Evolutionary conservation across 257 asterid species (phyloP).

Genomic region (Knoxia roxburghii): DNA sequence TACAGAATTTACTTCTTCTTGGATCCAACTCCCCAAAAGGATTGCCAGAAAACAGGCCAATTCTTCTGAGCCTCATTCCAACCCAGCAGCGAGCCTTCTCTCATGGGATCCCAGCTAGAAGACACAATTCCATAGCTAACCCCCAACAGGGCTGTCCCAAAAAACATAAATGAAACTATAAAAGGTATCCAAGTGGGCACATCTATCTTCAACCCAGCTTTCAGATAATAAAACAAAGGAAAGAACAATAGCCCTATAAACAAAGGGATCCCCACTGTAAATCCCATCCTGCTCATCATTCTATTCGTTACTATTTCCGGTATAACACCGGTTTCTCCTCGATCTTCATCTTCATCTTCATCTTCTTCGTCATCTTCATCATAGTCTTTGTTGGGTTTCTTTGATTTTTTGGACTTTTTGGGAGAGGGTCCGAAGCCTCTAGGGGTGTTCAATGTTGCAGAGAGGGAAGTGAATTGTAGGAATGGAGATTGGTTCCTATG

Average conservation of each 20-base stretch:
- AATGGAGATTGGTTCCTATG: constrained; percentile 20
- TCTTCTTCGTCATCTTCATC: constrained; percentile 39
- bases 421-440: constrained; percentile 79
- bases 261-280: constrained; percentile 82
- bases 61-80: constrained; percentile 93
- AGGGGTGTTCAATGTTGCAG: constrained; percentile 71
- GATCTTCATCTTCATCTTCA: constrained; percentile 32
- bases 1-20: constrained; percentile 32
- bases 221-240: constrained; percentile 90
- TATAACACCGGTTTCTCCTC: constrained; percentile 50
- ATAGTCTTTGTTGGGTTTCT: constrained; percentile 38
- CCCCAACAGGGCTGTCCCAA: constrained; percentile 80
- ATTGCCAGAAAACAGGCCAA: constrained; percentile 96
- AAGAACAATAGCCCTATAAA: constrained; percentile 70
- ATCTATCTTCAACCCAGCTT: constrained; percentile 76
- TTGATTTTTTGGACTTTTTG: constrained; percentile 41
- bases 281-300: constrained; percentile 78
- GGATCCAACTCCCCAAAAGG: constrained; percentile 59
- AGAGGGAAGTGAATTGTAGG: constrained; percentile 26
- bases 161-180: constrained; percentile 79
- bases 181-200: constrained; percentile 90
- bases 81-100: constrained; percentile 87
- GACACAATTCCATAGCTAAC: constrained; percentile 95
- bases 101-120: constrained; percentile 94
- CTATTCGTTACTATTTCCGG: constrained; percentile 95